These are phyloP conservation scores for Astrocystis sublimbata DNA, from an alignment of 495 filamentous ascomycete species.

Conservation along the genomic window DNA sequence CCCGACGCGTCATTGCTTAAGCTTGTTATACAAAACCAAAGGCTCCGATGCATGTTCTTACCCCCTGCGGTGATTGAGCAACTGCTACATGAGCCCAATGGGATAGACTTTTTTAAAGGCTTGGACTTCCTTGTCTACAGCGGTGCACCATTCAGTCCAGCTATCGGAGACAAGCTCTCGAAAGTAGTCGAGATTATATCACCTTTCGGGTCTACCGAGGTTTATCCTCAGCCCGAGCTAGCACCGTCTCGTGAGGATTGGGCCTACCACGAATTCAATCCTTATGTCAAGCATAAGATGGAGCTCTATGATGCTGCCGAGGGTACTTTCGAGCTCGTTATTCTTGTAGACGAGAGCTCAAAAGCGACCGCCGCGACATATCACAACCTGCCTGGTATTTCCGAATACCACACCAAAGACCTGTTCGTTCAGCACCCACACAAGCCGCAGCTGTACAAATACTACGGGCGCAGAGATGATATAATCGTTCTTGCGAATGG, in stretches of 20 bases:
- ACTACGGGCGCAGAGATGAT: conserved; percentile 59
- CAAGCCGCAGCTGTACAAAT: conserved; percentile 40
- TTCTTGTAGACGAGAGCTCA: not conserved
- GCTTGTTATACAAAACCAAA: conserved; percentile 18
- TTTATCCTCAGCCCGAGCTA: not conserved
- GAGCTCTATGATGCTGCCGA: conserved; percentile 23
- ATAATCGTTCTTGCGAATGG: conserved; percentile 62
- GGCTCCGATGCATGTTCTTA: conserved; percentile 22
- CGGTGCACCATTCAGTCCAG: conserved; percentile 20
- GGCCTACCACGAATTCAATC: conserved; percentile 26
- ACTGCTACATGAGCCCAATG: conserved; percentile 13
- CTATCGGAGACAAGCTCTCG: conserved; percentile 17
- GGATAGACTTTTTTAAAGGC: conserved; percentile 14
- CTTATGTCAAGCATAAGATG: conserved; percentile 21
- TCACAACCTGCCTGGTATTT: not conserved
- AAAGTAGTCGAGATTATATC: conserved; percentile 14
- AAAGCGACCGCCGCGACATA: not conserved
- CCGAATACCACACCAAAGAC: not conserved
- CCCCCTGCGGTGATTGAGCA: conserved; percentile 30
- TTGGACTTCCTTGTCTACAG: conserved; percentile 31
- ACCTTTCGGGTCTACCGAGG: conserved; percentile 22
- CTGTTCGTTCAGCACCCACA: not conserved
- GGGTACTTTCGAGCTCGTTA: conserved; percentile 16
- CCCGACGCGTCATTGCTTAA: conserved; percentile 22
- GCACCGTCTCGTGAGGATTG: conserved; percentile 20